Base-by-base conservation (phyloP, 768 basidiomycete species). In the Chiua virens region DNA sequence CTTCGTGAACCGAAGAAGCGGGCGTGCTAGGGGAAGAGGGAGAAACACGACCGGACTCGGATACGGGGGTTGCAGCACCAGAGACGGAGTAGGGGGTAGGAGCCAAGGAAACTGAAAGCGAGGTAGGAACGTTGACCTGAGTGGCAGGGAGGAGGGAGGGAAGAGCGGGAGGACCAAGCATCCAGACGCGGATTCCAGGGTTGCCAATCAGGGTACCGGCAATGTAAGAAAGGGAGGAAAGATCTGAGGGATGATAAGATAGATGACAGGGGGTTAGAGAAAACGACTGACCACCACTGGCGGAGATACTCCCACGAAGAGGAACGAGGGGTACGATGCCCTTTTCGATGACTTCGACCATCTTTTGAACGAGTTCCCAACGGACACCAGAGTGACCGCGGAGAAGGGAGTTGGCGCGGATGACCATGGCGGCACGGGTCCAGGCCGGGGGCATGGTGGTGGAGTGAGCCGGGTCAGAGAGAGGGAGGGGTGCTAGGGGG, bases 301-400 rank as follows among this genome's bases (percentile, higher is more conserved):
- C 85, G 25, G 87, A 89, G 52, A 95, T 86, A 52, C 85, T 89
- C 32, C 89, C 89, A 8, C 92, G 82, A 7, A 95, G 74, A 17
- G 92, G 92, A 17, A 95, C 87, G 15, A 92, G 68, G 0, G 89
- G 87, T 6, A 82, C 89, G 60, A 94, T 79, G 57, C 89, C 82
- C 54, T 82, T 81, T 28, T 74, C 71, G 36, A 95, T 79, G 38
- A 92, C 77, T 18, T 80, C 77, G 53, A 78, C 79, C 82, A 95
- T 91, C 61, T 84, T 83, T 66, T 89, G 77, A 51, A 94, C 80
- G 44, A 94, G 79, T 53, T 86, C 82, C 79, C 85, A 85, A 34
- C 91, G 80, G 13, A 95, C 83, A 30, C 88, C 92, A 20, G 89
- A 92, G 70, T 94, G 92, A 0, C 91, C 92, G 7, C 92, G 85